Conservation (phyloP, 257 asterid genomes). For the Solanum ossicruentum region DNA sequence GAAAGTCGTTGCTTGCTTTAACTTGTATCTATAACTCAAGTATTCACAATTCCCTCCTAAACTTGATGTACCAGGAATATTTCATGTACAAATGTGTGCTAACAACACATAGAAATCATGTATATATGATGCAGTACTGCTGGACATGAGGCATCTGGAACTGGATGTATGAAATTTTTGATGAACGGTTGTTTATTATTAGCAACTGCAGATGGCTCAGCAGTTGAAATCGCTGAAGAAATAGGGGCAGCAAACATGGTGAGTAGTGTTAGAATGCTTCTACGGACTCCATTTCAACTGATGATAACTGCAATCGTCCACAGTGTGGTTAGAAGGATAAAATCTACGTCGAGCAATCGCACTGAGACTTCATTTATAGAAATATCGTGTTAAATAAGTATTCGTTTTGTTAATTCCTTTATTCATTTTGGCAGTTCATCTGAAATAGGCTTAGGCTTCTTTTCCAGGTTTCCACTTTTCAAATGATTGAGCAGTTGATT, state of each 20-base stretch:
- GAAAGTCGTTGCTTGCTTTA: background rate
- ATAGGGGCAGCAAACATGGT: conserved; percentile 45
- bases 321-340: background rate
- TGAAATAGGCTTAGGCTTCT: background rate
- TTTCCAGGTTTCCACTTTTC: background rate
- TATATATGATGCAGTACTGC: conserved; percentile 24
- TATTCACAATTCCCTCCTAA: background rate
- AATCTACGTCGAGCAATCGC: background rate
- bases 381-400: background rate
- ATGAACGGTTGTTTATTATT: conserved; percentile 43
- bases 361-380: background rate
- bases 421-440: background rate
- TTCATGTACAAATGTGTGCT: background rate
- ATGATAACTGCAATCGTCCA: background rate
- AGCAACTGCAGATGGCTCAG: conserved; percentile 44
- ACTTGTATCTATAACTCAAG: background rate
- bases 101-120: background rate
- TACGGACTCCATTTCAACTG: background rate
- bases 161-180: conserved; percentile 44
- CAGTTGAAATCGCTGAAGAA: conserved; percentile 35
- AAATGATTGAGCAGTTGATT: background rate
- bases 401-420: background rate
- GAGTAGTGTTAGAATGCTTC: background rate
- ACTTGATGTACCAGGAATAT: background rate
- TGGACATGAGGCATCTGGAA: conserved; percentile 54